Base-by-base conservation (phyloP, 306 rosid species). In the Purshia tridentata region DNA sequence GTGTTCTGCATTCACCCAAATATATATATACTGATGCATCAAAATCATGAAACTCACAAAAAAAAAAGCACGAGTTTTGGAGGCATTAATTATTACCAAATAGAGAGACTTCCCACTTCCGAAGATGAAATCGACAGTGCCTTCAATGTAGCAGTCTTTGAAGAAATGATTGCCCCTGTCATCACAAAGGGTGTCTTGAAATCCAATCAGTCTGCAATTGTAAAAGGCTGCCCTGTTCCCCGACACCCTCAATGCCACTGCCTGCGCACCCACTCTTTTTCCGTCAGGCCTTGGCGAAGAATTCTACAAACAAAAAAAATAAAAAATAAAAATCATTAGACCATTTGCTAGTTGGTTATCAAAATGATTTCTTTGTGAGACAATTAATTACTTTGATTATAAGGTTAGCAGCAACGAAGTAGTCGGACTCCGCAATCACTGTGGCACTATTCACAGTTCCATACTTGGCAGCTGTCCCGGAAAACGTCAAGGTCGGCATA, bases 391-490 rank as follows among this genome's bases (percentile, higher is more conserved):
- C 92, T 79, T 12, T 62, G 11, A 86, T 49, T 19, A 81, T 54
- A 6, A 88, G 57, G 81, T 88, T 86, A 8, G 75, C 79, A 1
- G 81, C 89, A 0, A 40, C 40, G 10, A 86, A 88, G 39, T 90
- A 88, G 22, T 67, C 64, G 15, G 88, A 67, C 52, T 65, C n/a
- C 4, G 62, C 87, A 6, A 67, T 70, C 69, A 88, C 55, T 1
- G 87, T 80, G 0, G 87, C 97, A 68, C 97, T 87, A 0, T 89
- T 80, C 4, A 89, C 81, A 0, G 92, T 91, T 39, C 97, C 97
- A 45, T 68, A 87, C 53, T 73, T 6, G 0, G 0, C 4, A 0
- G 91, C 83, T 0, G 84, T 84, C 1, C 91, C 96, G 1, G n/a
- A 55, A 37, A 0, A 87, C 0, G 81, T 81, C 53, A 91, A 46